A percentile compares a stretch with the other conserved stretches of the same genome.
phyloP scores from a whole-genome alignment of 179 eudicot species.

The Sideroxylon spinosum region DNA sequence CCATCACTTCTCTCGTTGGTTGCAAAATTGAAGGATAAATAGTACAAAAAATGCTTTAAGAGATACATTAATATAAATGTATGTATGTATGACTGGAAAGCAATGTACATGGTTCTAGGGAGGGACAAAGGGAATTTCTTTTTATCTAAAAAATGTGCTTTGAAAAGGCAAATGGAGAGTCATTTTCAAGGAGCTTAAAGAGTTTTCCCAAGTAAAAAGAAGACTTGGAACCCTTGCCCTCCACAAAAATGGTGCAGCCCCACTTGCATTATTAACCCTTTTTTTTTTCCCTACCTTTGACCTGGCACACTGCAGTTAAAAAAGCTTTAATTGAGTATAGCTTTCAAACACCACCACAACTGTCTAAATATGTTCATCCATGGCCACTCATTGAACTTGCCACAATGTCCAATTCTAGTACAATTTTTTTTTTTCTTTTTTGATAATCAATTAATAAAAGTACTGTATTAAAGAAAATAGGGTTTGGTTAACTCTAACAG shows the following conservation, averaged over 20 bases:
- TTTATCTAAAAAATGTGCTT: slow-evolving; percentile 8
- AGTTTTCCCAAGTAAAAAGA: slow-evolving; percentile 8
- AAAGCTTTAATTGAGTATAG: too few species aligned
- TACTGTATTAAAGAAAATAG: too few species aligned
- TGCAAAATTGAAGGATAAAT: background rate
- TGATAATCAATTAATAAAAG: too few species aligned
- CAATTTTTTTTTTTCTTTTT: too few species aligned
- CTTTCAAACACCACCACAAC: too few species aligned
- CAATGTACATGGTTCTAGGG: background rate
- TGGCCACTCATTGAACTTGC: too few species aligned
- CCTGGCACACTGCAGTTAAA: too few species aligned
- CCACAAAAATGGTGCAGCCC: slow-evolving; percentile 9
- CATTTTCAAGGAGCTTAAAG: slow-evolving; percentile 18
- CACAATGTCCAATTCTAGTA: too few species aligned
- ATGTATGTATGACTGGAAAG: background rate
- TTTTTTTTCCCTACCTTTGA: too few species aligned
- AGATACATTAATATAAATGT: background rate
- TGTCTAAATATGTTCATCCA: too few species aligned
- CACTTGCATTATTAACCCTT: background rate
- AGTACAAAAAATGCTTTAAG: background rate
- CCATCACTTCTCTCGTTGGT: background rate
- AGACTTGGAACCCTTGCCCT: slow-evolving; percentile 6
- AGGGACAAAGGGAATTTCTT: slow-evolving; percentile 20
- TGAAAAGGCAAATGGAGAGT: slow-evolving; percentile 16
- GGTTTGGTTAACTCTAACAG: too few species aligned